A percentile compares a stretch with the other conserved stretches of the same genome.
phyloP scores from a whole-genome alignment of 2,329 filamentous ascomycete genomes.

The Beauveria sp. region DNA sequence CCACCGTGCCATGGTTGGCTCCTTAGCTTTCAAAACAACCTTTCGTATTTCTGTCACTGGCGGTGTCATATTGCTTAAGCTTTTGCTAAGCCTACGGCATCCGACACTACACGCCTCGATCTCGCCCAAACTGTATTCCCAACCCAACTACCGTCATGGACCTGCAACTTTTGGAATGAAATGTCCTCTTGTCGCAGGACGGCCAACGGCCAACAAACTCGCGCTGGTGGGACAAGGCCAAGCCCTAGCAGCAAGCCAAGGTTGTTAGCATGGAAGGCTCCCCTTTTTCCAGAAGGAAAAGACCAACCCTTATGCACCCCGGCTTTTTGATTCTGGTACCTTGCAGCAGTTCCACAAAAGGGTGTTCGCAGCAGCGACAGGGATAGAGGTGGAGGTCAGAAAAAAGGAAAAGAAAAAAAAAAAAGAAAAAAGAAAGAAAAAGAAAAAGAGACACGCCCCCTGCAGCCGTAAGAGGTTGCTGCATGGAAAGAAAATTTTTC shows the following conservation, averaged over 20 bases:
- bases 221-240: background rate
- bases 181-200: background rate
- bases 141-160: background rate
- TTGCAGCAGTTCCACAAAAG: conserved; percentile 9
- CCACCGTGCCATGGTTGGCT: background rate
- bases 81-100: background rate
- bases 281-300: conserved; percentile 11
- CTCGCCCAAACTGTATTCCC: background rate
- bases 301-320: conserved; percentile 7
- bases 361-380: conserved; percentile 1
- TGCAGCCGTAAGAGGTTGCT: background rate
- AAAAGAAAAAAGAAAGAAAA: background rate
- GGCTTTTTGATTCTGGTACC: conserved; percentile 9
- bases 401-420: background rate
- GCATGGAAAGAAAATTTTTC: conserved; percentile 8
- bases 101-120: background rate
- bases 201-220: background rate
- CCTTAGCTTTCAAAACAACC: background rate
- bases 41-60: background rate
- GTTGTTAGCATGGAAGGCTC: background rate
- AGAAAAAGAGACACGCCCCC: background rate
- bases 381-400: background rate
- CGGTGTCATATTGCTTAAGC: background rate
- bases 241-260: background rate
- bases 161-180: background rate